Percentiles rank a stretch among this genome's conserved stretches.
phyloP scores from a whole-genome alignment of 176 grass and related monocot genomes.

The Cymbopogon citratus region DNA sequence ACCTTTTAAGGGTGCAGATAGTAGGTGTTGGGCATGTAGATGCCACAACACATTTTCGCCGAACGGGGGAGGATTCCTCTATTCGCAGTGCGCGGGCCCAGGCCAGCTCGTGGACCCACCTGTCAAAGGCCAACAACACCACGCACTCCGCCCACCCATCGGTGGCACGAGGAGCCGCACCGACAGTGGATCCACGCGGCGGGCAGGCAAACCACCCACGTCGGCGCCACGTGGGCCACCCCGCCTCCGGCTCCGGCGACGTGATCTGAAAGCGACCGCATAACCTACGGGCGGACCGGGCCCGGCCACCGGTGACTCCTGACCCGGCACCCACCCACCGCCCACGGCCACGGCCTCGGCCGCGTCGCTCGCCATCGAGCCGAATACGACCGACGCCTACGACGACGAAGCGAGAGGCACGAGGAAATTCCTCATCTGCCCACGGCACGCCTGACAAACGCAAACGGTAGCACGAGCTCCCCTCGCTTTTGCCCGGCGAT shows the following conservation, averaged over 20 bases:
- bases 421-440: no score
- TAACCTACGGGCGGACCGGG: constrained; percentile 36
- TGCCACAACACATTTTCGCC: no score
- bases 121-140: not conserved
- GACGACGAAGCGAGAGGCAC: no score
- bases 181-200: constrained; percentile 43
- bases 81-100: not conserved
- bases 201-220: not conserved
- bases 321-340: constrained; percentile 37
- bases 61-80: no score
- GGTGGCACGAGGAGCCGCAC: constrained; percentile 1
- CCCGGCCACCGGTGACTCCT: constrained; percentile 15
- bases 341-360: not conserved
- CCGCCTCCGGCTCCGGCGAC: not conserved
- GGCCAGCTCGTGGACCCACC: not conserved
- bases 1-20: no score
- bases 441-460: no score
- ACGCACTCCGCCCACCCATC: not conserved
- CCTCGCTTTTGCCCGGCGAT: no score
- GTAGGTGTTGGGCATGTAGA: no score
- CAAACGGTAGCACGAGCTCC: no score
- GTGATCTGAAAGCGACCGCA: constrained; percentile 49
- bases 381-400: not conserved
- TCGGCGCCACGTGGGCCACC: not conserved
- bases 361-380: not conserved